Conservation (phyloP, 306 rosid genomes). For the Begonia peltatifolia region DNA sequence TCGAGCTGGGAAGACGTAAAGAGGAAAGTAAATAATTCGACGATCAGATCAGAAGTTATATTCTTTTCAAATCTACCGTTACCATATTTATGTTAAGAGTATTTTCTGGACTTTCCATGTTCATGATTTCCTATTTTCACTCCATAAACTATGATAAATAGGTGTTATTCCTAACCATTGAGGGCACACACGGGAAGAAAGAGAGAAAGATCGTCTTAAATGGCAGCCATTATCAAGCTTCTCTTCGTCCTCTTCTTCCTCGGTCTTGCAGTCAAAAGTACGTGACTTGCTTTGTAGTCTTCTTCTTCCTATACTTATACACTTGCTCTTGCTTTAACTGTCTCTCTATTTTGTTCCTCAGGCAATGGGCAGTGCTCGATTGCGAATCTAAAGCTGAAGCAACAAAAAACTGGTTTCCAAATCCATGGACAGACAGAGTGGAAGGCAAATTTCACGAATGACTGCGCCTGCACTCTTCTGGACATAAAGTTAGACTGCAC, state of each 20-base stretch:
- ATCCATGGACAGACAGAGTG: conserved; percentile 1
- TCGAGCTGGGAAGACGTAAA: too few relatives aligned
- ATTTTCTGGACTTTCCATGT: too few relatives aligned
- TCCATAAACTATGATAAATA: too few relatives aligned
- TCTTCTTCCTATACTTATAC: background rate
- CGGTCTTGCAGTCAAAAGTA: conserved; percentile 1
- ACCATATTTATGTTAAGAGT: too few relatives aligned
- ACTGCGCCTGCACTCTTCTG: conserved; percentile 10
- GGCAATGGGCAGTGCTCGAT: conserved; percentile 1
- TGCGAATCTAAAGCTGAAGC: background rate
- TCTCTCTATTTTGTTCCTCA: background rate
- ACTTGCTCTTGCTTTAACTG: background rate
- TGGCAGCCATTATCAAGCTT: conserved; percentile 5
- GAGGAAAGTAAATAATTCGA: too few relatives aligned
- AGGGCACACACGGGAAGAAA: too few relatives aligned
- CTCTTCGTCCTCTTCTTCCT: conserved; percentile 2
- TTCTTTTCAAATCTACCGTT: too few relatives aligned
- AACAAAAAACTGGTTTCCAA: background rate
- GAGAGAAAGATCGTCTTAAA: background rate
- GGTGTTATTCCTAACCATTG: too few relatives aligned
- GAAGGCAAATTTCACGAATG: conserved; percentile 5
- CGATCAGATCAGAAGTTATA: too few relatives aligned
- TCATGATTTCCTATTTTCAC: too few relatives aligned
- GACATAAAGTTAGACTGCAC: conserved; percentile 11
- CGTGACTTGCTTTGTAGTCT: background rate